phyloP scores from a whole-genome alignment of 2,329 filamentous ascomycete genomes.

The Zymoseptoria brevis region DNA sequence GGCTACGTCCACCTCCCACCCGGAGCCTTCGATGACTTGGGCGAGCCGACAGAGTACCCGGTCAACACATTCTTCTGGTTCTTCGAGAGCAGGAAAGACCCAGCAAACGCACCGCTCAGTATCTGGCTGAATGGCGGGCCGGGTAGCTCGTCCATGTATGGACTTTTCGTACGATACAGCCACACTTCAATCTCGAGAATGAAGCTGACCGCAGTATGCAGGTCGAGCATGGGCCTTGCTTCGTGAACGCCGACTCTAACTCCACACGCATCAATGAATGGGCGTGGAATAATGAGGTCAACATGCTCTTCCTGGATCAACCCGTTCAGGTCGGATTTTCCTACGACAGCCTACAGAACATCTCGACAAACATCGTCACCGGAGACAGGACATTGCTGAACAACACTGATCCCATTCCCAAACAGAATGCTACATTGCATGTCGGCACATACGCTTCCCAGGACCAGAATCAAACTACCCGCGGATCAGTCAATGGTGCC shows the following conservation, averaged over 20 bases:
- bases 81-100: constrained; percentile 49
- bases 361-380: constrained; percentile 28
- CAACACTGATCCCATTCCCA: constrained; percentile 23
- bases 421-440: constrained; percentile 46
- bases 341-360: constrained; percentile 37
- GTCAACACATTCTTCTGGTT: constrained; percentile 41
- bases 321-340: constrained; percentile 51
- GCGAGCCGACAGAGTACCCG: constrained; percentile 38
- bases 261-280: constrained; percentile 46
- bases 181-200: not conserved
- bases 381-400: constrained; percentile 12
- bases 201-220: not conserved
- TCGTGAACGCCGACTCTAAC: constrained; percentile 46
- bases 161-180: constrained; percentile 39
- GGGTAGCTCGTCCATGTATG: constrained; percentile 45
- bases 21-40: constrained; percentile 32
- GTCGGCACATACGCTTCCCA: constrained; percentile 46
- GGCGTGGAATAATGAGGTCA: constrained; percentile 54
- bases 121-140: constrained; percentile 55
- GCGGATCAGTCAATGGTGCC: constrained; percentile 47
- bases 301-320: constrained; percentile 57
- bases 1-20: constrained; percentile 53
- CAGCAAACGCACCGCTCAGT: constrained; percentile 46
- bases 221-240: constrained; percentile 41
- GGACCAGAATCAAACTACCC: constrained; percentile 38